Evolutionary conservation across 2,329 filamentous ascomycete genomes (phyloP), one percentile per base, ranked within the genome.

Genomic region (Claviceps pazoutovae): DNA sequence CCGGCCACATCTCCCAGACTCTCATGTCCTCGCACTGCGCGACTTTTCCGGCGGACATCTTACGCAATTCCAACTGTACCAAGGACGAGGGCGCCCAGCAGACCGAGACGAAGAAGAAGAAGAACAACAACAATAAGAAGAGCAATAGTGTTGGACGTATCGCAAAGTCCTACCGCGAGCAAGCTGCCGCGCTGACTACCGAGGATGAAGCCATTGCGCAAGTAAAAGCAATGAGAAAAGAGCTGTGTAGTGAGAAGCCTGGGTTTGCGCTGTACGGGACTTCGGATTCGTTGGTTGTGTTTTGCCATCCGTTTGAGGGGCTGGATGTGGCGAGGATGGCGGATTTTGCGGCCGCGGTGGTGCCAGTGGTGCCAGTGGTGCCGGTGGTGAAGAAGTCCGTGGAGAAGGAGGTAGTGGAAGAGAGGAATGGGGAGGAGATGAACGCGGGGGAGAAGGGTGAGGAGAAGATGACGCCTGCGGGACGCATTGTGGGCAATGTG

Each of bases 1-100:
- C 50, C 2, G 61, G 56, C 8, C 56, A 56, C 5, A 63, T 61
- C 51, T 51, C 63, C 2, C 62, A 65, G 51, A 66, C 64, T 41
- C 53, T 63, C 50, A 53, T 56, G 3, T 41, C 58, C 8, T 30
- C 17, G 5, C 21, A 42, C 17, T 53, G 42, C 43, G 55, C 53
- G 6, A 52, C 51, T 13, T 45, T 64, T 55, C 50, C 57, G 57
- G 1, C 54, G 56, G 16, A 45, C 1, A 9, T 14, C 14, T 7
- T 45, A 14, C 43, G 43, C 8, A 4, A 30, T 9, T 9, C 26
- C 26, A 30, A 30, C 26, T 30, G 2, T 23, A 51, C 63, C 4
- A 57, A 37, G 43, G 63, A 44, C 39, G 56, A 16, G 57, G 62
- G 41, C 4, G 7, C 39, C 53, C 26, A 30, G 2, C 26, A 30